Evolutionary conservation across 345 rosid species (phyloP), one percentile per base, ranked within the genome.

Genomic region (Euphorbia tirucalli): DNA sequence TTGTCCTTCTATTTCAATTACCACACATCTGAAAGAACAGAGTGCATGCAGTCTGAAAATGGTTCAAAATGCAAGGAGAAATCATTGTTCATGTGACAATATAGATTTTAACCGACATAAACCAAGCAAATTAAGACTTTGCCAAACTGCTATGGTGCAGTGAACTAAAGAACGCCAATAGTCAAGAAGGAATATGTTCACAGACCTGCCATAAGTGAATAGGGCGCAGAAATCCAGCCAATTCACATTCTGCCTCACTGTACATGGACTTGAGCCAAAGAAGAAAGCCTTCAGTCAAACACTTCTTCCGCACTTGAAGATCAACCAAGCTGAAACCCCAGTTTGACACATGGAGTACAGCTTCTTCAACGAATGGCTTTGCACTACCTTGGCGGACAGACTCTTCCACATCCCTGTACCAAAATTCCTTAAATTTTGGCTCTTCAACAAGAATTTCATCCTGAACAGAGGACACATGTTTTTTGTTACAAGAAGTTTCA

Each of bases 121-220:
- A n/a, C n/a, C n/a, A n/a, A n/a, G n/a, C n/a, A n/a, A n/a, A n/a
- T n/a, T n/a, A n/a, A n/a, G n/a, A n/a, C n/a, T n/a, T n/a, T n/a
- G n/a, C n/a, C n/a, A n/a, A n/a, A n/a, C n/a, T n/a, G n/a, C n/a
- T n/a, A n/a, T n/a, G n/a, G n/a, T n/a, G n/a, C n/a, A n/a, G n/a
- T n/a, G n/a, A n/a, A 68, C 62, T 22, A 70, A 68, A 24, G 61
- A 65, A 55, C 66, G 61, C 35, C 4, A 71, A 24, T 19, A 39
- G 60, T 72, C 55, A 55, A 64, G 43, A 46, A 10, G 49, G 68
- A 56, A n/a, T n/a, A 80, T 24, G 72, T 49, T 25, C 39, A 46
- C 89, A 80, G 69, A 95, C 99, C 99, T 92, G 99, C 99, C 99
- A 92, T 71, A 95, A 78, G 81, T 95, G 97, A 72, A 92, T 81